Evolutionary conservation across 441 rosid genomes (phyloP).

Genomic region (Populus trichocarpa): DNA sequence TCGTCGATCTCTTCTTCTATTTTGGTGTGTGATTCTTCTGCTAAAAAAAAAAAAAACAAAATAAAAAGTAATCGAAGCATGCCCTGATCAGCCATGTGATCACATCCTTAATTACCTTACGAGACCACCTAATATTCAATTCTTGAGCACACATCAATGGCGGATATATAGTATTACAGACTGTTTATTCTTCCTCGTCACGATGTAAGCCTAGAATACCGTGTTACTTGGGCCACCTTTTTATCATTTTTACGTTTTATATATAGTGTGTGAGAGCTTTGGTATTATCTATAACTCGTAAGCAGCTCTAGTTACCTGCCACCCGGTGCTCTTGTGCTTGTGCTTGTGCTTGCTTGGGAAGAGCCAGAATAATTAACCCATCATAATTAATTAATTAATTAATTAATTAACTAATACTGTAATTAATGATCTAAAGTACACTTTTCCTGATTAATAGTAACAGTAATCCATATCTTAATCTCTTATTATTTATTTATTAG

Average conservation of each 20-base stretch:
- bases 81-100: slow-evolving; percentile 50
- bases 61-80: slow-evolving; percentile 47
- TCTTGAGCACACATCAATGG: neutral
- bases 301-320: too few relatives aligned
- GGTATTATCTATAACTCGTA: too few relatives aligned
- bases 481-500: too few relatives aligned
- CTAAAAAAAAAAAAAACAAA: slow-evolving; percentile 7
- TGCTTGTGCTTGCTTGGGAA: neutral
- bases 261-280: too few relatives aligned
- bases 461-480: neutral
- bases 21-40: slow-evolving; percentile 7
- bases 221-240: neutral
- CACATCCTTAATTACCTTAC: slow-evolving; percentile 30
- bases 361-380: neutral
- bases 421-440: neutral
- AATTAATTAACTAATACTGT: neutral
- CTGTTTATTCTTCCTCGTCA: slow-evolving; percentile 4
- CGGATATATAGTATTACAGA: too few relatives aligned
- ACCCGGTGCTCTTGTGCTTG: too few relatives aligned
- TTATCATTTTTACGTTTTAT: too few relatives aligned
- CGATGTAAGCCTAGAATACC: neutral
- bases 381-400: neutral
- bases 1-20: slow-evolving; percentile 7
- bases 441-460: neutral
- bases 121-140: slow-evolving; percentile 18